These are phyloP conservation scores for Trypanosoma boissoni DNA, from an alignment of 208 protist genomes.

Conservation along the genomic window DNA sequence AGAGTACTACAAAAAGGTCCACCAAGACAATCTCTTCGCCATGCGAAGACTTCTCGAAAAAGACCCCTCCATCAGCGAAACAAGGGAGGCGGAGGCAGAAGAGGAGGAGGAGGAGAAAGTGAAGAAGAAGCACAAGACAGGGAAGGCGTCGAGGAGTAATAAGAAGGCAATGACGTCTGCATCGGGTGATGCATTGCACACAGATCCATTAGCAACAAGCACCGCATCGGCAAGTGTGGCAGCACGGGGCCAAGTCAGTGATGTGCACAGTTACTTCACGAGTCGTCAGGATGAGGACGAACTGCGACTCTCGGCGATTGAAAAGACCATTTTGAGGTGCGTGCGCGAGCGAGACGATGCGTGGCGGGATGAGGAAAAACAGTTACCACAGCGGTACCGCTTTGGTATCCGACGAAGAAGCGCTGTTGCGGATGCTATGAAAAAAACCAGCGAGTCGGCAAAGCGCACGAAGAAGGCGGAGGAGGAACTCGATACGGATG, in stretches of 20 bases:
- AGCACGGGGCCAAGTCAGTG: not conserved
- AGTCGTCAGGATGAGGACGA: conserved; percentile 51
- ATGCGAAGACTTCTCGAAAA: conserved; percentile 24
- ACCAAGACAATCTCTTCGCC: conserved; percentile 41
- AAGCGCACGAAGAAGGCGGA: conserved; percentile 4
- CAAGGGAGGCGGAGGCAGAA: too few relatives aligned
- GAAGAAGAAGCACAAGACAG: not conserved
- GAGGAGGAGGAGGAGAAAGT: not conserved
- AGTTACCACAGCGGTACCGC: conserved; percentile 19
- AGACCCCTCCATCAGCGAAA: not conserved
- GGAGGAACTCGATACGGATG: not conserved
- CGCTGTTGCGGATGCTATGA: conserved; percentile 9
- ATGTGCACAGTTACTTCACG: conserved; percentile 57
- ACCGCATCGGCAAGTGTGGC: not conserved
- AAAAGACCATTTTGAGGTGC: conserved; percentile 40
- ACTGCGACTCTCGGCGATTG: conserved; percentile 35
- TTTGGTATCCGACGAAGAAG: not conserved
- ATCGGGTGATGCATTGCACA: too few relatives aligned
- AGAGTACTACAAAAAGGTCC: conserved; percentile 60
- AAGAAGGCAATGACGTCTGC: not conserved
- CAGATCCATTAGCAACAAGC: not conserved
- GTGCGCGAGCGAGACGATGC: conserved; percentile 31
- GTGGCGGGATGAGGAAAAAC: conserved; percentile 23
- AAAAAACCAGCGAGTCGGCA: conserved; percentile 19
- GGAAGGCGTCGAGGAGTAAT: not conserved